Evolutionary conservation across 305 asterid species (phyloP), one percentile per base, ranked within the genome.

Genomic region (Striga hermonthica): DNA sequence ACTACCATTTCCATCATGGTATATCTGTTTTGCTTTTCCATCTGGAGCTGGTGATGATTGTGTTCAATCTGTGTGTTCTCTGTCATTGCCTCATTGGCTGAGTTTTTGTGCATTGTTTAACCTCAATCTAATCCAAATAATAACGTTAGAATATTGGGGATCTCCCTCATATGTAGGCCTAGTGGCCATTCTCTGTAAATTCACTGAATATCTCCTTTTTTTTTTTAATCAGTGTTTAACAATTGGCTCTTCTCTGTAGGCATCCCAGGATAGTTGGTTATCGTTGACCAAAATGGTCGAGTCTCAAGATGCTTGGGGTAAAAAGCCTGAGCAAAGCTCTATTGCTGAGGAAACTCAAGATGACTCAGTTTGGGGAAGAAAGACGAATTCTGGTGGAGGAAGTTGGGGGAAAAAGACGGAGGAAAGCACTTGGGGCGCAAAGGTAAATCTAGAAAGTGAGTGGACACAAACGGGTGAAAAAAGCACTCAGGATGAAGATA

Each of bases 261-360:
- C 73, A 34, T 54, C 62, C 15, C 35, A 68, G 50, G 54, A 49
- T 66, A 60, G 73, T 14, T 77, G 85, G 84, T 81, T 86, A 37
- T 64, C 79, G 14, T 67, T 75, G 74, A 79, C 57, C 63, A 67
- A 67, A 48, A 74, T 52, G 53, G 50, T 36, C 13, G 57, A 63
- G 49, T 58, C 79, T 31, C 66, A 70, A 63, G n/a, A 44, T 15
- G 72, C 58, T 49, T 74, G 77, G 83, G 40, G 3, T 13, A 60
- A 60, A 12, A 56, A 14, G 6, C 16, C 37, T 5, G 50, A 44
- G 3, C 22, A 52, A 37, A 52, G 57, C 45, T n/a, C 60, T 12
- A 5, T n/a, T 39, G 47, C 45, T 37, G 48, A 58, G 10, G 66
- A 64, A 64, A 50, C 58, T 64, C 66, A 45, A 31, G 47, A 50